These are phyloP conservation scores for Quercus tomentella DNA, from an alignment of 331 rosid species.

Conservation along the genomic window DNA sequence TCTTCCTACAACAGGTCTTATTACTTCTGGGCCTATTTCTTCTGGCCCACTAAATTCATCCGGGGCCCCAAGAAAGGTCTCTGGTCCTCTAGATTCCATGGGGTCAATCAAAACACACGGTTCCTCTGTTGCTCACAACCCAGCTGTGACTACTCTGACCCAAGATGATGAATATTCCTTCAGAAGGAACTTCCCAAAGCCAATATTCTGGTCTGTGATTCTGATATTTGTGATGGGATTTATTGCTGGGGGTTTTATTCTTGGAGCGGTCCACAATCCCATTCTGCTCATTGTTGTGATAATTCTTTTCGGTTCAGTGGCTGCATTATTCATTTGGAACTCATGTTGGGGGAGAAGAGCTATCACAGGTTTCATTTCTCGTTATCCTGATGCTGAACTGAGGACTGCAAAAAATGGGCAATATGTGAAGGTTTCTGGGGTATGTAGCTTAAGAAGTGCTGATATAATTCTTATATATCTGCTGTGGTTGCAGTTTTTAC, in stretches of 20 bases:
- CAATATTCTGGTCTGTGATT: constrained; percentile 89
- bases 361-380: constrained; percentile 70
- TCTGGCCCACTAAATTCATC: constrained; percentile 95
- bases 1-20: constrained; percentile 94
- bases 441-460: constrained; percentile 40
- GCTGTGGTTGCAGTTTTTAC: constrained; percentile 1
- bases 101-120: constrained; percentile 69
- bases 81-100: constrained; percentile 79
- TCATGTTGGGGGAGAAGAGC: constrained; percentile 84
- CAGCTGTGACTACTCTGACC: constrained; percentile 76
- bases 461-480: neutral
- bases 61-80: constrained; percentile 90
- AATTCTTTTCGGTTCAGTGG: constrained; percentile 66
- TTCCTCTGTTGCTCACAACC: constrained; percentile 54
- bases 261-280: constrained; percentile 94
- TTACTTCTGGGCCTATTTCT: constrained; percentile 89
- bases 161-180: constrained; percentile 87
- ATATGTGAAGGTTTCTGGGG: constrained; percentile 98
- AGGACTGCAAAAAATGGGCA: constrained; percentile 98
- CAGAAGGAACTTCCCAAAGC: constrained; percentile 86
- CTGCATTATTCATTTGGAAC: constrained; percentile 89
- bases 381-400: constrained; percentile 91
- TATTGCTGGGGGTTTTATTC: constrained; percentile 97
- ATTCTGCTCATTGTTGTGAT: constrained; percentile 86
- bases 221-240: constrained; percentile 94